phyloP scores from a whole-genome alignment of 1,284 basidiomycete genomes.

The Ustilago esculenta region DNA sequence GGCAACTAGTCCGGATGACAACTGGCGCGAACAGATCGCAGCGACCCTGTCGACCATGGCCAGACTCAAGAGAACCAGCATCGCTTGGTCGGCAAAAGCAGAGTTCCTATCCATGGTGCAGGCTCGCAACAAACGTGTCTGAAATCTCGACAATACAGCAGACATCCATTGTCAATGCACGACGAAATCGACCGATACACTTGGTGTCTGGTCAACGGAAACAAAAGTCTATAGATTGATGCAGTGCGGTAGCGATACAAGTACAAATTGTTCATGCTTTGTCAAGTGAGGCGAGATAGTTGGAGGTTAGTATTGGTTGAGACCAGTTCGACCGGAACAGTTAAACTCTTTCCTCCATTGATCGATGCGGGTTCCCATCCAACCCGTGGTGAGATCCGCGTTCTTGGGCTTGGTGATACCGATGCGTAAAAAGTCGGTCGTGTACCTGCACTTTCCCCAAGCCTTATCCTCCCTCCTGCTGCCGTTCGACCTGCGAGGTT shows the following conservation, averaged over 20 bases:
- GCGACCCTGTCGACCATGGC: constrained; percentile 3
- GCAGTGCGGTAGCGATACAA: constrained; percentile 5
- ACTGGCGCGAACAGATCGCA: background rate
- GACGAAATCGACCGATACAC: too few species aligned
- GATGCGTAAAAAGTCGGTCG: constrained; percentile 24
- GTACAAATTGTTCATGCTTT: background rate
- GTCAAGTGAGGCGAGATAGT: too few species aligned
- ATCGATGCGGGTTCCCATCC: constrained; percentile 28
- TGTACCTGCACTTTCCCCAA: constrained; percentile 29
- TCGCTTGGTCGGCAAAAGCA: constrained; percentile 16
- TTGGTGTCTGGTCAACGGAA: too few species aligned
- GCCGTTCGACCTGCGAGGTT: too few species aligned
- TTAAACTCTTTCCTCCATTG: constrained; percentile 3
- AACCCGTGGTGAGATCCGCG: constrained; percentile 17
- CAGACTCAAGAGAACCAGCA: constrained; percentile 18
- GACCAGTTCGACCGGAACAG: constrained; percentile 13
- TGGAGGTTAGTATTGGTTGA: constrained; percentile 1
- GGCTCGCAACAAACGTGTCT: background rate
- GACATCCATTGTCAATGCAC: too few species aligned
- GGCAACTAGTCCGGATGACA: background rate
- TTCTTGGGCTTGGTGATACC: constrained; percentile 22
- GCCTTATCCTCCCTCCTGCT: background rate
- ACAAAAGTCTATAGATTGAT: too few species aligned
- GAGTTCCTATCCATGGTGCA: constrained; percentile 21
- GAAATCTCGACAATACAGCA: too few species aligned